Evolutionary conservation across 2,329 filamentous ascomycete genomes (phyloP).

Genomic region (Tolypocladium inflatum): DNA sequence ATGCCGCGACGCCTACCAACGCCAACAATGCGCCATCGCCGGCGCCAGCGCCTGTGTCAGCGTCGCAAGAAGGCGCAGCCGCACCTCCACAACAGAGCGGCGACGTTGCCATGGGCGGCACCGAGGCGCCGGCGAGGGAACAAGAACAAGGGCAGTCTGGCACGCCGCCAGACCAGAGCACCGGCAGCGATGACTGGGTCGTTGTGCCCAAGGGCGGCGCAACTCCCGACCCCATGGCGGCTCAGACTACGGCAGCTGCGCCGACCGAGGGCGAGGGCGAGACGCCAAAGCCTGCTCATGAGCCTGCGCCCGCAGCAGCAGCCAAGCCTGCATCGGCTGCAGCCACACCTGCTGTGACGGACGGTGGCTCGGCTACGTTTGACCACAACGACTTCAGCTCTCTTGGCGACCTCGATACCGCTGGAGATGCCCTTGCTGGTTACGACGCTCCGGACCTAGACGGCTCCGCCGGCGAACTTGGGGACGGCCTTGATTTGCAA

Average conservation of each 20-base stretch:
- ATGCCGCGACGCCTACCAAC: slow-evolving; percentile 46
- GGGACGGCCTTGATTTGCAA: slow-evolving; percentile 48
- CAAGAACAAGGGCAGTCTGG: slow-evolving; percentile 14
- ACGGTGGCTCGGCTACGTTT: slow-evolving; percentile 32
- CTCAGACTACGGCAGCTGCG: neutral
- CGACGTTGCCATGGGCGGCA: slow-evolving; percentile 44
- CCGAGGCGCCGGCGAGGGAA: slow-evolving; percentile 25
- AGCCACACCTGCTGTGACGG: slow-evolving; percentile 33
- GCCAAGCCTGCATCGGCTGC: slow-evolving; percentile 36
- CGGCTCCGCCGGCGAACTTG: slow-evolving; percentile 33
- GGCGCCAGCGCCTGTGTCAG: slow-evolving; percentile 17
- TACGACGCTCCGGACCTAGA: slow-evolving; percentile 51
- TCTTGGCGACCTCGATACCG: slow-evolving; percentile 58
- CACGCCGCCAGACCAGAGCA: slow-evolving; percentile 39
- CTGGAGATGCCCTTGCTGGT: slow-evolving; percentile 59
- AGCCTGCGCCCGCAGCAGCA: slow-evolving; percentile 16
- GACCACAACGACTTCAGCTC: slow-evolving; percentile 54
- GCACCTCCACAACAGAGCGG: slow-evolving; percentile 10
- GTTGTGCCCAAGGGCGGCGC: slow-evolving; percentile 57
- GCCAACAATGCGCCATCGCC: slow-evolving; percentile 35
- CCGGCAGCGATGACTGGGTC: slow-evolving; percentile 60
- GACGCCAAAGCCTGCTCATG: slow-evolving; percentile 7
- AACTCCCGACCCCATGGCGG: slow-evolving; percentile 24
- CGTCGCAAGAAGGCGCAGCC: slow-evolving; percentile 6
- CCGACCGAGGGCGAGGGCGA: slow-evolving; percentile 4